These are phyloP conservation scores for Osmozyma mogii DNA, from an alignment of 805 yeast genomes.

Conservation along the genomic window DNA sequence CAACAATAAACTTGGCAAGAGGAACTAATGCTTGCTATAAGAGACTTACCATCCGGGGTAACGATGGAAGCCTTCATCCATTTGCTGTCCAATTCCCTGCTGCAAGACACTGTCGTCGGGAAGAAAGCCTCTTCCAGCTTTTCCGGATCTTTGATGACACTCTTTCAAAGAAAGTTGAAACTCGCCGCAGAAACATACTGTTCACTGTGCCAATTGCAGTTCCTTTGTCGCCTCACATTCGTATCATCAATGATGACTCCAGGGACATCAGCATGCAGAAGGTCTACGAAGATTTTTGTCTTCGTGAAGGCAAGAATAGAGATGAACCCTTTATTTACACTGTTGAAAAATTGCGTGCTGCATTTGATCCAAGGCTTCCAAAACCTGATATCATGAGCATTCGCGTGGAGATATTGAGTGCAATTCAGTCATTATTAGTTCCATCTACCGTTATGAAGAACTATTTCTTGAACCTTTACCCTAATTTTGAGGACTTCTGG, in stretches of 20 bases:
- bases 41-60: constrained; percentile 82
- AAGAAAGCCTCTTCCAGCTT: constrained; percentile 87
- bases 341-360: constrained; percentile 78
- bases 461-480: constrained; percentile 62
- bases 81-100: constrained; percentile 98
- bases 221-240: constrained; percentile 89
- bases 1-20: constrained; percentile 79
- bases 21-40: constrained; percentile 89
- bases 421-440: constrained; percentile 79
- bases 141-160: constrained; percentile 84
- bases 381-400: constrained; percentile 86
- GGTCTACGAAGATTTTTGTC: constrained; percentile 83
- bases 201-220: constrained; percentile 87
- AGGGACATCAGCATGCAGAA: constrained; percentile 69
- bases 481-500: constrained; percentile 92
- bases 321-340: constrained; percentile 89
- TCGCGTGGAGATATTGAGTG: constrained; percentile 83
- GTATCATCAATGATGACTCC: constrained; percentile 79
- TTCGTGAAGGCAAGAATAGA: constrained; percentile 59
- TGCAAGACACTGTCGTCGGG: constrained; percentile 94
- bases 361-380: constrained; percentile 88
- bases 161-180: constrained; percentile 72
- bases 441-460: constrained; percentile 79
- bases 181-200: constrained; percentile 75
- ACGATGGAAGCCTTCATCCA: constrained; percentile 84